Base-by-base conservation (phyloP, 495 filamentous ascomycete genomes). In the Neurospora sp. region DNA sequence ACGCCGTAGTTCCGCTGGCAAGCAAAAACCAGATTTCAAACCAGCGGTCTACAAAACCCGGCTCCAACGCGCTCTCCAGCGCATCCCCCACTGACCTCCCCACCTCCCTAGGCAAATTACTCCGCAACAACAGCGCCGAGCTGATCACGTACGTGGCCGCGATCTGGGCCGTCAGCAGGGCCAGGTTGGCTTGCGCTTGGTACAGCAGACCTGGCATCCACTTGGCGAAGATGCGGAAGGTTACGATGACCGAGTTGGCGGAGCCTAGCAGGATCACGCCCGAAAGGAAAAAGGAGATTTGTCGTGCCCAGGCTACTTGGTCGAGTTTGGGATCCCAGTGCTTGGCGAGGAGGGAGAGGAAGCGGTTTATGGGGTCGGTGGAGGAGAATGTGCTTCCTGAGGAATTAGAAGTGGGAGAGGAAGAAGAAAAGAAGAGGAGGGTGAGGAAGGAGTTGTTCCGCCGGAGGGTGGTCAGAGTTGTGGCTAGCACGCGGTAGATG, bases 1-100 rank as follows among this genome's bases (percentile, higher is more conserved):
- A 78, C 20, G 85, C 89, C 18, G 93, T 94, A 18, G 85, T 78
- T 0, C 81, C 83, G 69, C 88, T 90, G 8, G 89, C 89, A 4
- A 87, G 75, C 37, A 94, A 79, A 76, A 95, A 96, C 90, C 92
- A 92, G 31, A 87, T 88, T 77, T 94, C 93, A 78, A 95, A 96
- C 93, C 92, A 95, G n/a, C 88, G 82, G 75, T 94, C 93, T n/a
- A 92, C 91, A 74, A 94, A 93, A 3, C 78, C 82, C 9, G 88
- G 87, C 77, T 92, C 89, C 10, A 94, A 83, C 11, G 90, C 90
- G 40, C 89, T 90, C 39, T 88, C 88, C 40, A 95, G 82, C n/a
- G 89, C 91, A 72, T 92, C 91, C 5, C 87, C 87, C 5, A 94
- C 91, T 5, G 90, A 90, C 40, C 88, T 86, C 20, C 92, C 88